Conservation (phyloP, 306 rosid species). For the Vigna angularis region DNA sequence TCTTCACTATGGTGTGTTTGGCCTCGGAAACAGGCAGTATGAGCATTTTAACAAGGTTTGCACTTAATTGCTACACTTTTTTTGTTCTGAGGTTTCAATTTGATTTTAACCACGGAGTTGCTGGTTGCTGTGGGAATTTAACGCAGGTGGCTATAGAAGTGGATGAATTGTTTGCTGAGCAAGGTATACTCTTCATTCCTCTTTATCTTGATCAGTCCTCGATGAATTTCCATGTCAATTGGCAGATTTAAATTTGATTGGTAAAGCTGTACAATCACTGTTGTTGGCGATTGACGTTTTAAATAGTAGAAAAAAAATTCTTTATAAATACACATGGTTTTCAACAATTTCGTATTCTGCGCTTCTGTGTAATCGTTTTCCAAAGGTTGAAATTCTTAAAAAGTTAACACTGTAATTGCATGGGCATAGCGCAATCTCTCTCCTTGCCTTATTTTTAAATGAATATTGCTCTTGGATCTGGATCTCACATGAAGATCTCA, state of each 20-base stretch:
- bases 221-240: conserved; percentile 27
- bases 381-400: background rate
- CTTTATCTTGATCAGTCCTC: conserved; percentile 17
- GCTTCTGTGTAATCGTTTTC: conserved; percentile 1
- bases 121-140: conserved; percentile 34
- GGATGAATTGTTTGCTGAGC: conserved; percentile 69
- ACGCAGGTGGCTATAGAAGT: conserved; percentile 73
- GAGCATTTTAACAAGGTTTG: conserved; percentile 98
- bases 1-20: conserved; percentile 91
- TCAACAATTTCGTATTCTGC: background rate
- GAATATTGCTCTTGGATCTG: conserved; percentile 39
- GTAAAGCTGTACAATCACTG: background rate
- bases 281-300: background rate
- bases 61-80: conserved; percentile 11
- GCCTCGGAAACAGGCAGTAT: conserved; percentile 97
- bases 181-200: conserved; percentile 58
- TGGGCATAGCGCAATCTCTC: background rate
- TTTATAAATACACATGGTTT: background rate
- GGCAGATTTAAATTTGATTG: background rate
- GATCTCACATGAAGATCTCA: conserved; percentile 26
- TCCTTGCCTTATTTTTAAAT: background rate
- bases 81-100: conserved; percentile 19
- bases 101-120: conserved; percentile 18
- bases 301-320: conserved; percentile 5
- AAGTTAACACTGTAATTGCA: conserved; percentile 14